Conservation (phyloP, 352 stramenopile species). For the Phytophthora kernoviae region DNA sequence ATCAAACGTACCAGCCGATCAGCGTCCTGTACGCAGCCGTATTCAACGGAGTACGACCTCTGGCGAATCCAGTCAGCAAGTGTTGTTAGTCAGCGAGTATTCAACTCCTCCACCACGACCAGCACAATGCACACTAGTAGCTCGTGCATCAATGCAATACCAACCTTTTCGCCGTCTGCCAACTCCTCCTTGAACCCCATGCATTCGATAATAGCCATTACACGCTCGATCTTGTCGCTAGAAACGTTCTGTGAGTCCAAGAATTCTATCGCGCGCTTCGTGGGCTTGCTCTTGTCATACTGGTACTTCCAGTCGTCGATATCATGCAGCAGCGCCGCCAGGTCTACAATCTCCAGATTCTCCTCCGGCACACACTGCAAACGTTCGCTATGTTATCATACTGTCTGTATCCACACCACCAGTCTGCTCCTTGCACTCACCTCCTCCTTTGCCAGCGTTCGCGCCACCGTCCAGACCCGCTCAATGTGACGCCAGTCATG, state of each 20-base stretch:
- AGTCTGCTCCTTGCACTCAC: constrained; percentile 29
- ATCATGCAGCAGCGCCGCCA: constrained; percentile 88
- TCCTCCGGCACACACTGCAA: constrained; percentile 57
- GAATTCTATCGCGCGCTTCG: constrained; percentile 65
- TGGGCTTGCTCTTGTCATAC: constrained; percentile 45
- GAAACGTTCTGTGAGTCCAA: constrained; percentile 56
- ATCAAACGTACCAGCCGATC: constrained; percentile 67
- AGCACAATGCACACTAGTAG: too few species aligned
- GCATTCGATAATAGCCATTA: constrained; percentile 83
- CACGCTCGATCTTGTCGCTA: constrained; percentile 54
- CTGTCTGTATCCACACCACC: too few species aligned
- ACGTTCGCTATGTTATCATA: constrained; percentile 1
- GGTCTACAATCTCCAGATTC: constrained; percentile 77
- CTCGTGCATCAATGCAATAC: neutral
- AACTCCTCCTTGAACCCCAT: constrained; percentile 90
- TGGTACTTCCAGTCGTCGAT: constrained; percentile 93
- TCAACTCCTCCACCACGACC: neutral
- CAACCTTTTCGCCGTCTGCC: constrained; percentile 28
- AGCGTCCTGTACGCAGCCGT: constrained; percentile 90
- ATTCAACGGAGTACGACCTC: constrained; percentile 60
- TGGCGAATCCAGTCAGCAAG: constrained; percentile 9
- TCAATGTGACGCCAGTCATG: constrained; percentile 91
- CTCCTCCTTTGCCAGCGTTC: constrained; percentile 78
- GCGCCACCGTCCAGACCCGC: constrained; percentile 81
- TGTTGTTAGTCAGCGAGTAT: neutral